Base-by-base conservation (phyloP, 2,329 filamentous ascomycete genomes). In the Beauveria bassiana region DNA sequence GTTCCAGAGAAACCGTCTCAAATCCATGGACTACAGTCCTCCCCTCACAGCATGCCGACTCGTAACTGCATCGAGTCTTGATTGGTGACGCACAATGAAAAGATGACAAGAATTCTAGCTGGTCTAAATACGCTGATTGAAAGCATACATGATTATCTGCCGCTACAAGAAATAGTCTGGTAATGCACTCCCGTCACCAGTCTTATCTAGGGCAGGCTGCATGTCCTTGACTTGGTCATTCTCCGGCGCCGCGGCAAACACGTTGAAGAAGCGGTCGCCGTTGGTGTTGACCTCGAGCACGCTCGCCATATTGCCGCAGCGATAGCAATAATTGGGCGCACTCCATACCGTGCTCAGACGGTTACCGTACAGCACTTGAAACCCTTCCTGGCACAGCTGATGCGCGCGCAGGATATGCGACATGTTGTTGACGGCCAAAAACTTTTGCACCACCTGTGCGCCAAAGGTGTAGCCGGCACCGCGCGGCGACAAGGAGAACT, bases 391-490 rank as follows among this genome's bases (percentile, higher is more conserved):
- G 74, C 95, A 99, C 5, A 99, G 84, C 78, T 99, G 95, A 75
- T 99, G 95, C n/a, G 95, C 95, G 26, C 95, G 90, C 61, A 99
- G 81, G 66, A 99, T 99, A 74, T 99, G 95, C 38, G 89, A 93
- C 93, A 99, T 98, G 74, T 86, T 89, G 76, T 99, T 99, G 68
- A 99, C 93, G 68, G 95, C 91, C 38, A 99, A 80, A 75, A 99
- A 99, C 76, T 99, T 99, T 77, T 93, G 96, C 57, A 99, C 95
- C 18, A 99, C 95, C 74, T 98, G 95, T 7, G 93, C 92, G 61
- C 95, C 95, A 72, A 99, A 99, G 0, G 93, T 98, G 74, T 99
- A 99, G 26, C 95, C 95, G 22, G 95, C 95, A 49, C 95, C 95
- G 64, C 95, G 85, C 2, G 95, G 95, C 8, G 90, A 96, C 18